Conservation (phyloP, 768 basidiomycete species). For the Lactifluus volemus region DNA sequence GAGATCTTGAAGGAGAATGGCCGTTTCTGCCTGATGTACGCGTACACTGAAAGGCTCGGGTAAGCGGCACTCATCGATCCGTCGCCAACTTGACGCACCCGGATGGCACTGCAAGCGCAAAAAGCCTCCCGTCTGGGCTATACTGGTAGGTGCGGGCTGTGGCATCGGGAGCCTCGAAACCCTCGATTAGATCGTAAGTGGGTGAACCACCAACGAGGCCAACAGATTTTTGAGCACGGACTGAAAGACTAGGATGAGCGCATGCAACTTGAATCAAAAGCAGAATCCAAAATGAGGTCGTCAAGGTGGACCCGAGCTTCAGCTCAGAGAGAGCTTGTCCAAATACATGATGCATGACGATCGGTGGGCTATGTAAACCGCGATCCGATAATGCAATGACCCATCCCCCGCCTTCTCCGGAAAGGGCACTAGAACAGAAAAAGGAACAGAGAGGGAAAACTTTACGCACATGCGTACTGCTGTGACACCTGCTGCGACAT, state of each 20-base stretch:
- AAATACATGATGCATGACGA: not conserved
- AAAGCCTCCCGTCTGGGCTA: slow-evolving; percentile 80
- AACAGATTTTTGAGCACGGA: slow-evolving; percentile 90
- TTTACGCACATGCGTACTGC: slow-evolving; percentile 74
- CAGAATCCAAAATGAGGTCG: not conserved
- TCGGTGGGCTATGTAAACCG: not conserved
- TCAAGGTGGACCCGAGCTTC: not conserved
- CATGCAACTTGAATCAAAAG: slow-evolving; percentile 14
- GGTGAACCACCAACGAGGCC: slow-evolving; percentile 81
- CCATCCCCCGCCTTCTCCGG: not conserved
- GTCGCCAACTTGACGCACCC: slow-evolving; percentile 40
- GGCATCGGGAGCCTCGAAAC: slow-evolving; percentile 58
- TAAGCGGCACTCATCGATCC: slow-evolving; percentile 12
- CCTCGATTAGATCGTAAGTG: slow-evolving; percentile 54
- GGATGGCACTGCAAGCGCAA: slow-evolving; percentile 72
- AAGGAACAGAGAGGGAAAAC: not conserved
- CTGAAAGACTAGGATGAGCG: slow-evolving; percentile 33
- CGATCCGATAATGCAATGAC: not conserved
- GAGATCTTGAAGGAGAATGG: slow-evolving; percentile 67
- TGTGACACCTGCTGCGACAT: slow-evolving; percentile 73
- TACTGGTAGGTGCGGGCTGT: slow-evolving; percentile 72
- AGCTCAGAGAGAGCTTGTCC: not conserved
- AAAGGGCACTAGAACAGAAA: not conserved
- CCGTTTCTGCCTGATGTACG: slow-evolving; percentile 68
- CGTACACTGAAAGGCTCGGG: slow-evolving; percentile 44